phyloP scores from a whole-genome alignment of 495 filamentous ascomycete genomes.

The Aspergillus incahuasiensis region DNA sequence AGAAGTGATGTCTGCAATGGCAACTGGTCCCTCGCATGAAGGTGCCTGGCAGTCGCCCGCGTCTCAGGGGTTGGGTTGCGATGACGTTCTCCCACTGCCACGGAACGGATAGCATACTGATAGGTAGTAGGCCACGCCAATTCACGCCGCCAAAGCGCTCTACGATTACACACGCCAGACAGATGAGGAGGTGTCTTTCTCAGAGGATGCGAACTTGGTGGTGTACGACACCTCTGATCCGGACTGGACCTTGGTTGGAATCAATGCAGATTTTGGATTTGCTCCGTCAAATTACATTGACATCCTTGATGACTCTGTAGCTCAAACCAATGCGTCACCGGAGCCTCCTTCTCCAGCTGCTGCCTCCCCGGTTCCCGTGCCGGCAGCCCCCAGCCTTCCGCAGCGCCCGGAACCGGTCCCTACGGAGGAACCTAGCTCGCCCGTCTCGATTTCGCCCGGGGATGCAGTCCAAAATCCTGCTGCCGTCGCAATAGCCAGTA shows the following conservation, averaged over 20 bases:
- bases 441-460: constrained; percentile 25
- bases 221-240: constrained; percentile 91
- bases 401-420: constrained; percentile 28
- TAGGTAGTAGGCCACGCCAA: constrained; percentile 60
- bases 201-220: constrained; percentile 76
- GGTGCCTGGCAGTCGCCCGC: background rate
- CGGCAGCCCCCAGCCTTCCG: constrained; percentile 34
- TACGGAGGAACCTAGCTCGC: constrained; percentile 19
- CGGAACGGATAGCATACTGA: background rate
- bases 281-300: constrained; percentile 98
- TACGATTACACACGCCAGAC: constrained; percentile 97
- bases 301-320: constrained; percentile 32
- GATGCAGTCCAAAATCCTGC: constrained; percentile 57
- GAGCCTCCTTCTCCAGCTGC: constrained; percentile 25
- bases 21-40: background rate
- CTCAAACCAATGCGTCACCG: constrained; percentile 19
- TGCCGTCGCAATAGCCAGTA: constrained; percentile 65
- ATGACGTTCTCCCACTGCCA: constrained; percentile 7
- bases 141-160: constrained; percentile 71
- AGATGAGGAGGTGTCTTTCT: constrained; percentile 94
- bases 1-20: background rate
- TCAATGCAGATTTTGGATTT: constrained; percentile 85
- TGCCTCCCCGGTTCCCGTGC: constrained; percentile 16
- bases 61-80: constrained; percentile 18
- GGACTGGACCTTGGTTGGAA: constrained; percentile 92